Evolutionary conservation across 1,284 basidiomycete genomes (phyloP).

Genomic region (Cystobasidium slooffiae): DNA sequence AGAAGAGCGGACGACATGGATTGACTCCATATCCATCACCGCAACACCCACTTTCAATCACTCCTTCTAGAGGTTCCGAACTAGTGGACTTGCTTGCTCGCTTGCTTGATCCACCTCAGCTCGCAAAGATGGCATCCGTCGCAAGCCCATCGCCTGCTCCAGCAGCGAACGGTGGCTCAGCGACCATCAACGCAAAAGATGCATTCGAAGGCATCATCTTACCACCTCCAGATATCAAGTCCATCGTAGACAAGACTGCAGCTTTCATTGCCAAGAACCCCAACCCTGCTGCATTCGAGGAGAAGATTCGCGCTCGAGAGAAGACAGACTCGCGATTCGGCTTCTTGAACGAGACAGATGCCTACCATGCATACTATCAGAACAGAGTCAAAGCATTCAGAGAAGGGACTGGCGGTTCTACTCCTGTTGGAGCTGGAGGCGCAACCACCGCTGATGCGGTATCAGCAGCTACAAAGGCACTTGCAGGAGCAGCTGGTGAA

Average conservation of each 20-base stretch:
- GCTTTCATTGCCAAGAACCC: conserved; percentile 88
- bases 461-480: conserved; percentile 14
- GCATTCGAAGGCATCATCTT: conserved; percentile 43
- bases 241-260: conserved; percentile 95
- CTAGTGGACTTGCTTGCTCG: neutral
- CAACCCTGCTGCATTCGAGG: conserved; percentile 86
- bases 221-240: conserved; percentile 62
- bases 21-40: too few species aligned
- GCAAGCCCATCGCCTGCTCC: conserved; percentile 14
- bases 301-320: conserved; percentile 92
- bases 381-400: conserved; percentile 79
- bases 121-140: neutral
- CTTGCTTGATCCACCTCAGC: neutral
- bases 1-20: neutral
- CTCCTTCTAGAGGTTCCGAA: too few species aligned
- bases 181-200: conserved; percentile 5
- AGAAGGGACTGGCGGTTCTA: conserved; percentile 62
- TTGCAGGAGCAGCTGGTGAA: conserved; percentile 51
- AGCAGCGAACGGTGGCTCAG: conserved; percentile 17
- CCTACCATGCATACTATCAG: conserved; percentile 95
- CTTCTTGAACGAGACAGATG: conserved; percentile 87
- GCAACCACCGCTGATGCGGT: conserved; percentile 43
- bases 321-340: conserved; percentile 94
- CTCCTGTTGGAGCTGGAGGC: conserved; percentile 45
- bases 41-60: too few species aligned